These are phyloP conservation scores for Coemansia umbellata DNA, from an alignment of 192 early-diverging fungal species.

Conservation along the genomic window DNA sequence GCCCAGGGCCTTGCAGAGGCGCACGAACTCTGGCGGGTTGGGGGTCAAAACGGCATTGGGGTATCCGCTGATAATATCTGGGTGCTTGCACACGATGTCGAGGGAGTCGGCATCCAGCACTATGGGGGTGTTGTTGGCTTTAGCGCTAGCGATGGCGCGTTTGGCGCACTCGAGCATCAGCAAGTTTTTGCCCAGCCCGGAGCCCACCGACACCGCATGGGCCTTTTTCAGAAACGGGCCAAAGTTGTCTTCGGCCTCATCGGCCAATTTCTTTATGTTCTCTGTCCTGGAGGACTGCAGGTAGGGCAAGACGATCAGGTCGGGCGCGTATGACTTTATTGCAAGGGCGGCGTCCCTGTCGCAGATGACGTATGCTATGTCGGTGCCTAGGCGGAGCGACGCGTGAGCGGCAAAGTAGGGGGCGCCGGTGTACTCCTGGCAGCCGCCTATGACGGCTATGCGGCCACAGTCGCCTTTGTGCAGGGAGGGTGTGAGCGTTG, in stretches of 20 bases:
- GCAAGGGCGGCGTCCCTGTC: conserved; percentile 68
- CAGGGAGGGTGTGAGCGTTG: conserved; percentile 31
- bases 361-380: conserved; percentile 84
- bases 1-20: conserved; percentile 60
- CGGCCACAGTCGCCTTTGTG: conserved; percentile 50
- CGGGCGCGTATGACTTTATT: conserved; percentile 80
- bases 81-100: conserved; percentile 66
- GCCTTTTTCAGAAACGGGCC: conserved; percentile 58
- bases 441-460: conserved; percentile 35
- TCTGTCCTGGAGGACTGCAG: conserved; percentile 31
- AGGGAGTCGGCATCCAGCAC: conserved; percentile 96
- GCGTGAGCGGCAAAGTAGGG: conserved; percentile 70
- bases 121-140: conserved; percentile 59
- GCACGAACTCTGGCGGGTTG: conserved; percentile 79
- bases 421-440: conserved; percentile 78
- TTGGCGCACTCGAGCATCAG: conserved; percentile 63
- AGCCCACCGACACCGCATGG: conserved; percentile 87
- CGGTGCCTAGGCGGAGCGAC: conserved; percentile 63
- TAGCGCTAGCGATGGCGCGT: conserved; percentile 66
- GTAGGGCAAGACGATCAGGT: conserved; percentile 93
- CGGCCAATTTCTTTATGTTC: no score
- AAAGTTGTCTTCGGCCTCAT: conserved; percentile 52
- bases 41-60: conserved; percentile 76
- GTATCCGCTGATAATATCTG: conserved; percentile 71
- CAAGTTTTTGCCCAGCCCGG: conserved; percentile 80